Percentiles rank a stretch among this genome's conserved stretches.
Evolutionary conservation across 305 asterid species (phyloP).

Genomic region (Fraxinus xanthoxyloides): DNA sequence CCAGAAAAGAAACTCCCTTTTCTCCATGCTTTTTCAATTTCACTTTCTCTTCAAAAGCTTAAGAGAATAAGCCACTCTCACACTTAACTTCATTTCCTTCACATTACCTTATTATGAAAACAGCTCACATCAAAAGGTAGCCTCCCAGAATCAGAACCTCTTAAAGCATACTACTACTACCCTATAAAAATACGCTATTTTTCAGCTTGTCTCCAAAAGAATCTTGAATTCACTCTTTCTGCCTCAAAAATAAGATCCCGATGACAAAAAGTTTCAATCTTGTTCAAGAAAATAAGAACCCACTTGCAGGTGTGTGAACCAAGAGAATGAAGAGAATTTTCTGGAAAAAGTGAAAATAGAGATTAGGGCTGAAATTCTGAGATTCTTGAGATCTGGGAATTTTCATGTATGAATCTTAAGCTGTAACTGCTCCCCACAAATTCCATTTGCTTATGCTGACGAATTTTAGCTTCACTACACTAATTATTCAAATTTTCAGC

Average conservation of each 20-base stretch:
- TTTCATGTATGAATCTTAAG: conserved; percentile 36
- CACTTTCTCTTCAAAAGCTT: conserved; percentile 34
- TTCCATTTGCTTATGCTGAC: conserved; percentile 30
- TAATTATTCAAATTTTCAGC: conserved; percentile 30
- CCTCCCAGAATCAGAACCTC: conserved; percentile 30
- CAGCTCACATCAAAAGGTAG: conserved; percentile 30
- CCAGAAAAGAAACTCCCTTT: conserved; percentile 37
- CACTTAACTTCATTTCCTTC: conserved; percentile 18
- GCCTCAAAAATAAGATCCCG: conserved; percentile 27
- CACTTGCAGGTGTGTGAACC: conserved; percentile 1
- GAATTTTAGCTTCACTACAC: conserved; percentile 9
- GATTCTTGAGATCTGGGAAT: conserved; percentile 68
- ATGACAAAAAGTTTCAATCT: conserved; percentile 35
- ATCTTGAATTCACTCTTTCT: conserved; percentile 26
- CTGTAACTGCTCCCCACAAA: conserved; percentile 43
- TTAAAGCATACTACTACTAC: conserved; percentile 40
- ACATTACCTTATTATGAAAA: conserved; percentile 24
- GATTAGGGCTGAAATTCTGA: conserved; percentile 42
- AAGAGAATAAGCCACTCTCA: conserved; percentile 29
- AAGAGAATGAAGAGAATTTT: conserved; percentile 34
- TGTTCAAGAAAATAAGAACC: conserved; percentile 21
- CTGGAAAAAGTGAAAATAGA: conserved; percentile 37
- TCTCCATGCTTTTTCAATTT: conserved; percentile 47
- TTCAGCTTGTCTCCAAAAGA: conserved; percentile 24
- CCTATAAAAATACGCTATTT: conserved; percentile 25